Evolutionary conservation across 331 rosid species (phyloP), one percentile per base, ranked within the genome.

Genomic region (Telfairia occidentalis): DNA sequence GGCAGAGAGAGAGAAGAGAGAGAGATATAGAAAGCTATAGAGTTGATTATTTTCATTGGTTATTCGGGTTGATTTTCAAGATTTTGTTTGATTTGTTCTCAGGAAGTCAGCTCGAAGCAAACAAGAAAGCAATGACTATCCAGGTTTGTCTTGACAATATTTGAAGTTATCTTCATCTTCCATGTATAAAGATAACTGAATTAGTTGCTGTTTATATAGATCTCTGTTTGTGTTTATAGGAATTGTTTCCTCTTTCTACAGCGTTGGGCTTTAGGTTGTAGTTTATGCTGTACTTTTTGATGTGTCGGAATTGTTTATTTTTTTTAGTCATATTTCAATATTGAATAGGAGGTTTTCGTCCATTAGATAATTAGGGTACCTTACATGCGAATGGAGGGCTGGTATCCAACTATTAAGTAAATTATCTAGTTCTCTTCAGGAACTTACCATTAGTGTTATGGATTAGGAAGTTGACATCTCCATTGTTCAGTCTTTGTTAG

Each of bases 41-140:
- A 29, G 53, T 76, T 73, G 9, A 26, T 57, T 57, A 4, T 26
- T 15, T 60, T 7, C 10, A 3, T n/a, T 1, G 15, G 70, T 18
- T 61, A 6, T 32, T 61, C 26, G 12, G 16, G 23, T 35, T 9
- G 18, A 1, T 34, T 34, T 63, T 63, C 21, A 59, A 15, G 18
- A 2, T 60, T 30, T 60, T 30, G 23, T 15, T 30, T 35, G 16
- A 2, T 12, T 48, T 42, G 18, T 59, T 13, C 6, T 29, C 84
- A 87, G 88, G 89, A 74, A 87, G 92, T 80, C 92, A 83, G 83
- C 89, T 87, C 48, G 86, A 87, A 52, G 38, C 89, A 30, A 85
- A 87, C 85, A 87, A 83, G 80, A 85, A 83, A 77, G 89, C 88
- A 74, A 83, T 85, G 92, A 35, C 82, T 5, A 83, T 87, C 52